Conservation (phyloP, 768 basidiomycete species). For the Boletus edulis region DNA sequence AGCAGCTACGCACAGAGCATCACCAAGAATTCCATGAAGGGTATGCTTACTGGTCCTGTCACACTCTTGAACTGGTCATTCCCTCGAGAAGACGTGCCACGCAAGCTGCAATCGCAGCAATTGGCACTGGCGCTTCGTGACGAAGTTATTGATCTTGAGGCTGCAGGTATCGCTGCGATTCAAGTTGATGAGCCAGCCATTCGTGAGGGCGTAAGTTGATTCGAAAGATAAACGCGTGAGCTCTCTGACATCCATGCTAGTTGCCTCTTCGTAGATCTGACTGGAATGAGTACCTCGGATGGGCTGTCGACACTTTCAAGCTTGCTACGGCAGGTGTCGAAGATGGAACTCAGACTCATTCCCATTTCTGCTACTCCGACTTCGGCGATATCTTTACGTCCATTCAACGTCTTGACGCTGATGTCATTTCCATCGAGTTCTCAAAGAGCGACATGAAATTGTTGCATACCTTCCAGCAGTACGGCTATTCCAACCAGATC, state of each 20-base stretch:
- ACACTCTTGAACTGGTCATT: conserved; percentile 99
- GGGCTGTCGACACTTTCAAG: conserved; percentile 99
- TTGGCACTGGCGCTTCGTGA: conserved; percentile 97
- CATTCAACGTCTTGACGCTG: conserved; percentile 94
- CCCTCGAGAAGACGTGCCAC: conserved; percentile 97
- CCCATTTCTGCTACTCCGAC: conserved; percentile 99
- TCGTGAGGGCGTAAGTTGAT: conserved; percentile 83
- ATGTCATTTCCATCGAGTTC: conserved; percentile 98
- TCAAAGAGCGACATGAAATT: conserved; percentile 99
- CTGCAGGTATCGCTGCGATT: conserved; percentile 94
- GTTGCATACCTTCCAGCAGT: conserved; percentile 89
- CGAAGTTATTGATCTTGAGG: conserved; percentile 96
- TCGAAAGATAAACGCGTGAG: background rate
- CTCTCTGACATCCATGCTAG: conserved; percentile 33
- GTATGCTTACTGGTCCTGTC: conserved; percentile 98
- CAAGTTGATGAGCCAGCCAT: conserved; percentile 99
- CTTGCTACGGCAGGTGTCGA: conserved; percentile 94
- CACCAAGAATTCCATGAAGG: conserved; percentile 96
- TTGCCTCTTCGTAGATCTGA: conserved; percentile 94
- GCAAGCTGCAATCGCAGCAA: conserved; percentile 97
- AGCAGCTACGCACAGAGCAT: conserved; percentile 94
- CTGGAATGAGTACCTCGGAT: conserved; percentile 94
- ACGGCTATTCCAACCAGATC: conserved; percentile 96
- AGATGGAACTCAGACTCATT: conserved; percentile 94
- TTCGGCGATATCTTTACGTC: conserved; percentile 99